A percentile compares a stretch with the other conserved stretches of the same genome.
phyloP scores from a whole-genome alignment of 768 basidiomycete genomes.

The Mycena haematopus region DNA sequence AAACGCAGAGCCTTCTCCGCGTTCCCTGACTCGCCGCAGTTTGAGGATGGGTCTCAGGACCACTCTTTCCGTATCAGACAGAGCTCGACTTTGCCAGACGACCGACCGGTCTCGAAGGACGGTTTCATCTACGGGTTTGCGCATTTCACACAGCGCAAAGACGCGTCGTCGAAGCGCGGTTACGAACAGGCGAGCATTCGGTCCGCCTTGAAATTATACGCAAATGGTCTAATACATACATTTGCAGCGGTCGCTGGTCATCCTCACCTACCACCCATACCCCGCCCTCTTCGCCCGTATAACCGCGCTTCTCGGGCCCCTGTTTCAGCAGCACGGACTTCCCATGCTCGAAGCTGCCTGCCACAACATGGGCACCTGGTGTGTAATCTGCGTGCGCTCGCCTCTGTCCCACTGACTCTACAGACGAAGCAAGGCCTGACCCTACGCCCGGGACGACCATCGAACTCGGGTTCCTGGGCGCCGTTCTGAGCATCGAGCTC shows the following conservation, averaged over 20 bases:
- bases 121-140: constrained; percentile 82
- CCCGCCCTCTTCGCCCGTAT: constrained; percentile 82
- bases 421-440: constrained; percentile 74
- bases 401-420: constrained; percentile 31
- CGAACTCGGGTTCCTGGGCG: constrained; percentile 86
- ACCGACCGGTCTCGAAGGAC: constrained; percentile 52
- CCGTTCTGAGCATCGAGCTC: constrained; percentile 73
- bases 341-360: constrained; percentile 88
- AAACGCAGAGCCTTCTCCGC: constrained; percentile 82
- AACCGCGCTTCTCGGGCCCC: constrained; percentile 70
- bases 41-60: constrained; percentile 81
- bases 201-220: too few relatives aligned
- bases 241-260: constrained; percentile 75
- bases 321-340: constrained; percentile 74
- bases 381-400: constrained; percentile 36
- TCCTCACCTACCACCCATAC: constrained; percentile 80
- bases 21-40: constrained; percentile 90
- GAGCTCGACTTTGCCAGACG: constrained; percentile 38
- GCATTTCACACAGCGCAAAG: constrained; percentile 75
- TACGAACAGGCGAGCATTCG: constrained; percentile 76
- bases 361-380: constrained; percentile 87
- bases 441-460: constrained; percentile 70
- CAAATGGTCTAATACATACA: constrained; percentile 3
- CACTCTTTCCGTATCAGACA: constrained; percentile 88
- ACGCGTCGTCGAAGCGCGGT: constrained; percentile 72